These are phyloP conservation scores for Lepidium didymum DNA, from an alignment of 345 rosid species.

Conservation along the genomic window DNA sequence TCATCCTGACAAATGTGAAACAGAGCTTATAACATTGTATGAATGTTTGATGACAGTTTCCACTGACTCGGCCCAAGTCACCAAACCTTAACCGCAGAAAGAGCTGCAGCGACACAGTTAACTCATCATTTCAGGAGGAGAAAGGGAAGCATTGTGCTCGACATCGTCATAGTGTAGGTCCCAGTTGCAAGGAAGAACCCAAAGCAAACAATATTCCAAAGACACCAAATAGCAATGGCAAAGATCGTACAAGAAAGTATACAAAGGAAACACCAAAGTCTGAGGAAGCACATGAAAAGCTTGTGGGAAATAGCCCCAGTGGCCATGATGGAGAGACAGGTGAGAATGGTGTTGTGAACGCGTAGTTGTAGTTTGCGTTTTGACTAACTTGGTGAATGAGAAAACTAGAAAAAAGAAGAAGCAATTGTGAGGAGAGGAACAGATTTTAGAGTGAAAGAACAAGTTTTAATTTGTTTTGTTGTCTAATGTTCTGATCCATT, in stretches of 20 bases:
- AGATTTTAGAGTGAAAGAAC: conserved; percentile 7
- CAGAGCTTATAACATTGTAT: background rate
- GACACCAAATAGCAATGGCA: conserved; percentile 13
- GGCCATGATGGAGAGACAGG: conserved; percentile 3
- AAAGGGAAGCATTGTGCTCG: conserved; percentile 51
- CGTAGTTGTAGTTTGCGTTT: conserved; percentile 21
- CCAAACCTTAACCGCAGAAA: conserved; percentile 67
- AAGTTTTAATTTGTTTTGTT: background rate
- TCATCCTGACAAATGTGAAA: background rate
- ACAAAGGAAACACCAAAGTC: conserved; percentile 13
- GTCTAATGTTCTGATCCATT: conserved; percentile 2
- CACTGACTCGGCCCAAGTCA: conserved; percentile 75
- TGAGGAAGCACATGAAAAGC: background rate
- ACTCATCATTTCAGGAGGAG: conserved; percentile 35
- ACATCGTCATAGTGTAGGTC: conserved; percentile 63
- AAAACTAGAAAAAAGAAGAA: conserved; percentile 1
- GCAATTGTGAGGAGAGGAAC: conserved; percentile 2
- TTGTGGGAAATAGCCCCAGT: conserved; percentile 1
- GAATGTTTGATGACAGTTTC: conserved; percentile 42
- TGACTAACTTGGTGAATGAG: conserved; percentile 30
- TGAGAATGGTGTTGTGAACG: conserved; percentile 15
- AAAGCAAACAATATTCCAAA: background rate
- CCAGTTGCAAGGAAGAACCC: conserved; percentile 33
- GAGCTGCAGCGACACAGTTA: conserved; percentile 74
- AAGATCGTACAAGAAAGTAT: conserved; percentile 4